Conservation (phyloP, 2,329 filamentous ascomycete genomes). For the Colletotrichum paranaense region DNA sequence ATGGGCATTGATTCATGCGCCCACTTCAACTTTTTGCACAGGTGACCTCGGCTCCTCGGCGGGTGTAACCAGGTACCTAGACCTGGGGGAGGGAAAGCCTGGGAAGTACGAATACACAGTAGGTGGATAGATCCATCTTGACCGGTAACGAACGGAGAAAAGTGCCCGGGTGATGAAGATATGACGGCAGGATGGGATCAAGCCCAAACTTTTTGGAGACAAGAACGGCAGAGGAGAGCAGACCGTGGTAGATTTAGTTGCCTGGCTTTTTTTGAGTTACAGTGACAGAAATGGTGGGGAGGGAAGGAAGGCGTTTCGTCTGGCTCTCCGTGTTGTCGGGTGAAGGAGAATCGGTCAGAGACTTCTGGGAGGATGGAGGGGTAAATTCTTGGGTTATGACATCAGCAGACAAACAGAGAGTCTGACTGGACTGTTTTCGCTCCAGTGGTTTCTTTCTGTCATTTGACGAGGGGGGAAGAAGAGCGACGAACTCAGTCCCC, state of each 20-base stretch:
- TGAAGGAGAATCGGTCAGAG: not conserved
- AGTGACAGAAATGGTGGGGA: not conserved
- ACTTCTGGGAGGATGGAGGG: not conserved
- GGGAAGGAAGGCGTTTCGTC: not conserved
- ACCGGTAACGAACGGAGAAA: not conserved
- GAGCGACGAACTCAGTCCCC: not conserved
- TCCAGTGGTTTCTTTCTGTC: not conserved
- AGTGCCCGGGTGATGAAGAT: not conserved
- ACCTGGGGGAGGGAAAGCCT: too few species aligned
- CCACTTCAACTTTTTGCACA: not conserved
- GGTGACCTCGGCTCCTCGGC: conserved; percentile 16
- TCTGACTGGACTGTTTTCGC: not conserved
- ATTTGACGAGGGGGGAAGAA: not conserved
- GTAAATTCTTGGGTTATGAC: conserved; percentile 1
- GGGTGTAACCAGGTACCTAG: not conserved
- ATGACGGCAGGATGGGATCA: not conserved
- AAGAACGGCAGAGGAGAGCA: not conserved
- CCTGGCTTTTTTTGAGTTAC: not conserved
- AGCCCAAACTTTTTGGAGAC: not conserved
- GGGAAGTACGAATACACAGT: too few species aligned
- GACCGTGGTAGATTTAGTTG: not conserved
- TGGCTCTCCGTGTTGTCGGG: not conserved
- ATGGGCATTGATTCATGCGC: conserved; percentile 25
- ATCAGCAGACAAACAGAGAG: not conserved
- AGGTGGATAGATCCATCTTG: not conserved